Evolutionary conservation across 2,329 filamentous ascomycete genomes (phyloP).

Genomic region (Trichophyton schoenleinii): DNA sequence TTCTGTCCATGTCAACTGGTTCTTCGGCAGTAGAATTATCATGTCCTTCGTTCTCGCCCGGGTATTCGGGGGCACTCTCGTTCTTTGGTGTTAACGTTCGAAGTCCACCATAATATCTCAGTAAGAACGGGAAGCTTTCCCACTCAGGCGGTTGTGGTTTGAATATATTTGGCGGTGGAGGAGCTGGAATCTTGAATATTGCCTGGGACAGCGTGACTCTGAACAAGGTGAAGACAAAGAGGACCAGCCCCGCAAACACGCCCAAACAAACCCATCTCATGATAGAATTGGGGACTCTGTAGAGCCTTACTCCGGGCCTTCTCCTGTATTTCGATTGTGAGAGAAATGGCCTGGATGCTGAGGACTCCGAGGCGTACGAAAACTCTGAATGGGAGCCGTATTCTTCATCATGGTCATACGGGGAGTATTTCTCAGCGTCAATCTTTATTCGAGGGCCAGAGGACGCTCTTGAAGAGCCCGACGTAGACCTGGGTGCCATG

Average conservation of each 20-base stretch:
- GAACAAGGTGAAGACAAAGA: conserved; percentile 66
- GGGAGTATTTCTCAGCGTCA: conserved; percentile 17
- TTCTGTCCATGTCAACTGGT: neutral
- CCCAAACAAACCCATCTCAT: conserved; percentile 66
- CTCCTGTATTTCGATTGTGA: conserved; percentile 24
- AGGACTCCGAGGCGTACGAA: conserved; percentile 37
- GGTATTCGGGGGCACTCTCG: conserved; percentile 70
- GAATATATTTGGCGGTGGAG: conserved; percentile 32
- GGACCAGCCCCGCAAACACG: conserved; percentile 54
- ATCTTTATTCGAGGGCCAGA: conserved; percentile 3
- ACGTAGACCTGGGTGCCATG: neutral
- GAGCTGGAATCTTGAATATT: conserved; percentile 50
- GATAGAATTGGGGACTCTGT: conserved; percentile 58
- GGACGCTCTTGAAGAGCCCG: neutral
- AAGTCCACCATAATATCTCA: conserved; percentile 81
- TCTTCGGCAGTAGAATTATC: conserved; percentile 4
- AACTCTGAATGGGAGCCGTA: conserved; percentile 35
- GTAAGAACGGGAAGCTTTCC: conserved; percentile 76
- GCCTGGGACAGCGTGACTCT: conserved; percentile 51
- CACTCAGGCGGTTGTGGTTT: conserved; percentile 46
- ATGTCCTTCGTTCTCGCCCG: conserved; percentile 37
- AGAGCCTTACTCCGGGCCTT: conserved; percentile 32
- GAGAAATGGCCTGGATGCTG: conserved; percentile 30
- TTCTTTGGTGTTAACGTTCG: conserved; percentile 52
- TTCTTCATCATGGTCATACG: conserved; percentile 20